Evolutionary conservation across 371 early-diverging fungal genomes (phyloP), one percentile per base, ranked within the genome.

Genomic region (Rhizopus microsporus): DNA sequence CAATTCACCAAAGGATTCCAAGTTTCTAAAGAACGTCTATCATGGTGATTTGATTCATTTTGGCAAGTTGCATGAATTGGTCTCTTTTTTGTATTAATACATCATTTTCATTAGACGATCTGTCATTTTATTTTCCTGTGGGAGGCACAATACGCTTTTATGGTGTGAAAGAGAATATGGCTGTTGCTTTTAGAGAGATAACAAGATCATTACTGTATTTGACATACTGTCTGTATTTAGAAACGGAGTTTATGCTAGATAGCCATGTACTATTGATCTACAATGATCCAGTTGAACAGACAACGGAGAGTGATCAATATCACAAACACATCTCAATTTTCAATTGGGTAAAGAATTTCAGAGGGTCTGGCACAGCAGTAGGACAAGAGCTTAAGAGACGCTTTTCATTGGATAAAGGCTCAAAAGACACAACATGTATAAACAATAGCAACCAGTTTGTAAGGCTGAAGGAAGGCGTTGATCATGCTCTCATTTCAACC

Each of bases 401-500:
- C 9, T 39, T 53, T 12, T 59, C 59, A 12, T n/a, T 58, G 1
- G 45, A 42, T n/a, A 42, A 15, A n/a, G 10, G 6, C 6, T 15
- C 42, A 6, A n/a, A 42, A 13, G 15, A 23, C 23, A 47, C 10
- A 47, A 47, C 13, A 34, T 57, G n/a, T 43, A n/a, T 23, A 57
- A 50, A 23, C 30, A 13, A 23, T 29, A 48, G 13, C 57, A 51
- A 15, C 44, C 1, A 9, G 8, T 66, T 67, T 45, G 37, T 54
- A 50, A 80, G 53, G 72, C 69, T 71, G 69, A 79, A 59, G 60
- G 72, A 51, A 63, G 73, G 23, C 39, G 81, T 86, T 7, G 75
- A 85, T 51, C 65, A 73, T 30, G 72, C 84, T 2, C 58, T 71
- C 8, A 69, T 88, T 1, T 86, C 87, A 3, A 70, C 83, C 4